Evolutionary conservation across 2,329 filamentous ascomycete genomes (phyloP).

Genomic region (Diaporthe vaccinii): DNA sequence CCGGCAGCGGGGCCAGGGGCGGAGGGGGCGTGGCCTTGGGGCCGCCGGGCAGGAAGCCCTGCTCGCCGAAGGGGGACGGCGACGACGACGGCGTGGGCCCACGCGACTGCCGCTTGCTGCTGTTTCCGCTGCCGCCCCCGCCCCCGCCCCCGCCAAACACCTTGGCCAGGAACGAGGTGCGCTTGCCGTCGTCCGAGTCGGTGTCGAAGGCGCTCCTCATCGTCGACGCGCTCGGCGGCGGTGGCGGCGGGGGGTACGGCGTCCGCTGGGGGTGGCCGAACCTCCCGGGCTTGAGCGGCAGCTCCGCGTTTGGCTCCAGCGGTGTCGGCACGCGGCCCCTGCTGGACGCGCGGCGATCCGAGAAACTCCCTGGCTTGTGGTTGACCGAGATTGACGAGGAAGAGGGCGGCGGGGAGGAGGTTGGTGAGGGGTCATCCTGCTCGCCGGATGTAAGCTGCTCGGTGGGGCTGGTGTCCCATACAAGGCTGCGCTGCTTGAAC

Average conservation of each 20-base stretch:
- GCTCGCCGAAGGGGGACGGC: background rate
- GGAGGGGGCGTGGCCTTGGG: background rate
- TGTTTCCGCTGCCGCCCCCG: background rate
- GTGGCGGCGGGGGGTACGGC: constrained; percentile 38
- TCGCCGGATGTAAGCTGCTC: background rate
- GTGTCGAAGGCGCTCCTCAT: constrained; percentile 29
- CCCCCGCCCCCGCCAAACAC: constrained; percentile 14
- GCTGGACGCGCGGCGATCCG: constrained; percentile 32
- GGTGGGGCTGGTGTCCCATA: constrained; percentile 24
- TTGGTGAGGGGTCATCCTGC: constrained; percentile 2
- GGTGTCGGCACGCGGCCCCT: constrained; percentile 19
- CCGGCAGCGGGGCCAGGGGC: background rate
- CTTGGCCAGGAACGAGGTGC: constrained; percentile 34
- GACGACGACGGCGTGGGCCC: constrained; percentile 9
- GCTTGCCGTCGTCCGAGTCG: constrained; percentile 26
- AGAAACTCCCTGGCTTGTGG: constrained; percentile 29
- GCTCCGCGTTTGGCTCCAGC: constrained; percentile 8
- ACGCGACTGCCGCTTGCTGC: constrained; percentile 20
- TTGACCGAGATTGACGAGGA: background rate
- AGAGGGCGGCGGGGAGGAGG: constrained; percentile 19
- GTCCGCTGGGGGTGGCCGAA: constrained; percentile 13
- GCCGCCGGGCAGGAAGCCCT: background rate
- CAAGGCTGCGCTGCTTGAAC: constrained; percentile 8
- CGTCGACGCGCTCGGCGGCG: background rate
- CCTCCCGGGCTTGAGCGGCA: background rate